phyloP scores from a whole-genome alignment of 805 yeast genomes.

The Wickerhamomyces ciferrii region DNA sequence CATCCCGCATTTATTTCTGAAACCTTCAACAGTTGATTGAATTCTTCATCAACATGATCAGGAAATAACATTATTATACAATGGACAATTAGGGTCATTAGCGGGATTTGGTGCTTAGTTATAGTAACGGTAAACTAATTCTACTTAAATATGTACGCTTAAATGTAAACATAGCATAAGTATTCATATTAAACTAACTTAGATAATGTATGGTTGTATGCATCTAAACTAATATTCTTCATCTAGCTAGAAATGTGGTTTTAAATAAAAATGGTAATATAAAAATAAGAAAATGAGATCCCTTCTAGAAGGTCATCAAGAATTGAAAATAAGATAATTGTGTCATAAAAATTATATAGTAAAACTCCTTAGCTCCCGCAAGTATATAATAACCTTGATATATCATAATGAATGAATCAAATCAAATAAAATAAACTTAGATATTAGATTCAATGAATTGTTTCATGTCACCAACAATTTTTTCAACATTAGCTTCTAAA shows the following conservation, averaged over 20 bases:
- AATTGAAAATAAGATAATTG: too few species aligned
- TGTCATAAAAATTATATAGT: too few species aligned
- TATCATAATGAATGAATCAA: not conserved
- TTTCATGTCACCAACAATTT: not conserved
- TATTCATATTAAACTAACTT: not conserved
- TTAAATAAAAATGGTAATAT: too few species aligned
- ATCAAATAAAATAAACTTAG: not conserved
- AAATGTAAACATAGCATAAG: not conserved
- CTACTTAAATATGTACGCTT: too few species aligned
- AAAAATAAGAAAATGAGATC: not conserved
- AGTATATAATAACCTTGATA: too few species aligned
- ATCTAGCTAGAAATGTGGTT: not conserved
- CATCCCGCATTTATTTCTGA: not conserved
- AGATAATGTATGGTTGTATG: not conserved
- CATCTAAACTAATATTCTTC: not conserved
- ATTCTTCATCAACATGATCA: too few species aligned
- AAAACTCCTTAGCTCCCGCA: too few species aligned
- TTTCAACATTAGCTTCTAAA: constrained; percentile 15
- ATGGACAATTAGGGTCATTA: too few species aligned
- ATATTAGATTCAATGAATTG: not conserved
- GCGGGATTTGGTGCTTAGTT: too few species aligned
- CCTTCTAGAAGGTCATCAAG: not conserved
- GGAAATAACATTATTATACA: too few species aligned
- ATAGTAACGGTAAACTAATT: too few species aligned
- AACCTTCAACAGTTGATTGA: too few species aligned